Percentiles rank a stretch among this genome's conserved stretches.
These are phyloP conservation scores for Aspergillus aculeatus DNA, from an alignment of 2,329 filamentous ascomycete species.

Conservation along the genomic window DNA sequence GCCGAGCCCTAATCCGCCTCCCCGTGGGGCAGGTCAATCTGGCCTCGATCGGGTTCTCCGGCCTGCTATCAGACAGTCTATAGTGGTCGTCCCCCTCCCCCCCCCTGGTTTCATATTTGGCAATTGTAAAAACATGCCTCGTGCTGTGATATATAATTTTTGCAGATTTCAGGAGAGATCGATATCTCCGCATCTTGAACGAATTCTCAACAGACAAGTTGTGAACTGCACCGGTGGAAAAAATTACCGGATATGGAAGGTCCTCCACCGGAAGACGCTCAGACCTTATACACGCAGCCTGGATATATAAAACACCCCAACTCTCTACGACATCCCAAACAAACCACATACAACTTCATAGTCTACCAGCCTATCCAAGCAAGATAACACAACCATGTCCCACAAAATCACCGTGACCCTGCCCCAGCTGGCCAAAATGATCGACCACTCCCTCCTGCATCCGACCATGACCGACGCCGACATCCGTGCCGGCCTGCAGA, in stretches of 20 bases:
- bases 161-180: too few species aligned
- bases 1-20: background rate
- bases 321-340: too few species aligned
- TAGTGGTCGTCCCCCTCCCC: too few species aligned
- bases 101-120: too few species aligned
- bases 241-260: background rate
- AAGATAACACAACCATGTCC: background rate
- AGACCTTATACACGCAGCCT: too few species aligned
- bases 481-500: conserved; percentile 50
- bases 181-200: too few species aligned
- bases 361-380: too few species aligned
- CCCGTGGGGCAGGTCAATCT: background rate
- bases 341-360: background rate
- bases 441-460: conserved; percentile 63
- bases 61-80: too few species aligned
- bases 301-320: too few species aligned
- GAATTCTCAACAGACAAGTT: background rate
- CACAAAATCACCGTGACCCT: conserved; percentile 34
- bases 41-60: too few species aligned
- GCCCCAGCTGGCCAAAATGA: conserved; percentile 38
- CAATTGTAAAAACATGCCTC: too few species aligned
- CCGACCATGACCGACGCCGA: conserved; percentile 61
- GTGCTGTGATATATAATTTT: too few species aligned
- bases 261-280: background rate
- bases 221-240: background rate